Evolutionary conservation across 257 asterid species (phyloP), one percentile per base, ranked within the genome.

Genomic region (Nicotiana attenuata): DNA sequence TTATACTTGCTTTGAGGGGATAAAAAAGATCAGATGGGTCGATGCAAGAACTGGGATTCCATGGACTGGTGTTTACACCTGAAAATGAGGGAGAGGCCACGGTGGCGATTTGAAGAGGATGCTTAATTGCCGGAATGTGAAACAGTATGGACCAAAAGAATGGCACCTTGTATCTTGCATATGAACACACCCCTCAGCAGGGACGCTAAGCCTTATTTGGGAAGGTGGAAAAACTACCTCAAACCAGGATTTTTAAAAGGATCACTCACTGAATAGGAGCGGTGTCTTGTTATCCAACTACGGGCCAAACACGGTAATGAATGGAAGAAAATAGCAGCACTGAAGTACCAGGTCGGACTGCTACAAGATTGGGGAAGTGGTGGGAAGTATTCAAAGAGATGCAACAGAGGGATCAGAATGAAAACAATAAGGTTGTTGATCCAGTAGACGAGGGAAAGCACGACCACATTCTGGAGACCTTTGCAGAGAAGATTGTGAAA

Each of bases 61-160:
- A 86, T 87, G 92, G 93, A 81, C 88, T 83, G 87, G 82, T 60
- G 84, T 64, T 61, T 77, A 55, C 82, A 77, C 77, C 38, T 82
- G 88, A 90, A 88, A 83, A 91, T 91, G 94, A 92, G 91, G 90
- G 95, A 90, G 87, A 84, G 97, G 90, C 93, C 91, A 78, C 83
- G 93, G 31, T 91, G 97, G 96, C 89, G 87, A 77, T 83, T 92
- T 89, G 97, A 94, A 83, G 97, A 93, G 86, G 97, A 91, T 82
- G 86, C 94, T 19, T 65, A 90, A 41, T 80, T 91, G 69, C 91
- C 90, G 13, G 87, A 93, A 0, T 90, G 97, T 87, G 57, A 90
- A 83, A 81, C 94, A 91, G 60, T 87, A 87, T 81, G 97, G 97
- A 13, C 90, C 95, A 1, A 77, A 90, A 65, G 97, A 92, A 53